Conservation (phyloP, 2,329 filamentous ascomycete genomes). For the Coniochaeta pulveracea region DNA sequence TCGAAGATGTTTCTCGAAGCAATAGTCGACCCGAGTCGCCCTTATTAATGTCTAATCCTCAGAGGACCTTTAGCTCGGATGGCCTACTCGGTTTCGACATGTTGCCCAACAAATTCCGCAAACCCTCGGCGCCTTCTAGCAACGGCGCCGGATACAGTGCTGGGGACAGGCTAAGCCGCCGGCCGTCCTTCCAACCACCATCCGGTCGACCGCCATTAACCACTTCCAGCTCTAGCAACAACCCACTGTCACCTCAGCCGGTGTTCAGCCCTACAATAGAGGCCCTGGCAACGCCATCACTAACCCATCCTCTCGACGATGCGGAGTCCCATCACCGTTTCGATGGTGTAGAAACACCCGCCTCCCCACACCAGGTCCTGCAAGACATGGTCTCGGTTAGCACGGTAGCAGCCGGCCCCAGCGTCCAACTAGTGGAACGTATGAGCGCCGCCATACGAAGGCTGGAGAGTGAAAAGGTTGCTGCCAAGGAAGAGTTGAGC, state of each 20-base stretch:
- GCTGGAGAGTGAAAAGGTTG: constrained; percentile 84
- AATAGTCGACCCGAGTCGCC: constrained; percentile 44
- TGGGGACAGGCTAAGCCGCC: constrained; percentile 27
- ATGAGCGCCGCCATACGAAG: constrained; percentile 91
- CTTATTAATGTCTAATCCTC: constrained; percentile 29
- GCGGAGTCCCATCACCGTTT: constrained; percentile 37
- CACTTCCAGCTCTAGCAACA: constrained; percentile 11
- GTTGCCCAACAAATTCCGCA: constrained; percentile 28
- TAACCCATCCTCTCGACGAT: constrained; percentile 31
- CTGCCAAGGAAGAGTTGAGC: constrained; percentile 73
- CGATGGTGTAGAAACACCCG: constrained; percentile 42
- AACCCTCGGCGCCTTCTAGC: constrained; percentile 38
- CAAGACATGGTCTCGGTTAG: constrained; percentile 84
- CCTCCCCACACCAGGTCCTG: constrained; percentile 56
- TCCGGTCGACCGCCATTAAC: constrained; percentile 27
- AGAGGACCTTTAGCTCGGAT: constrained; percentile 43
- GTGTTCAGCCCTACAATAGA: constrained; percentile 39
- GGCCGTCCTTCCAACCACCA: constrained; percentile 38
- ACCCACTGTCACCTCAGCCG: no score
- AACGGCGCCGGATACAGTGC: constrained; percentile 28
- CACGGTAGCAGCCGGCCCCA: constrained; percentile 81
- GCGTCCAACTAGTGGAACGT: constrained; percentile 87
- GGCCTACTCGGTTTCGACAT: constrained; percentile 34
- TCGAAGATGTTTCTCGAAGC: constrained; percentile 33
- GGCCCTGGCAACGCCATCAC: constrained; percentile 26